Base-by-base conservation (phyloP, 129 eudicot genomes). In the Oenanthe sinensis region DNA sequence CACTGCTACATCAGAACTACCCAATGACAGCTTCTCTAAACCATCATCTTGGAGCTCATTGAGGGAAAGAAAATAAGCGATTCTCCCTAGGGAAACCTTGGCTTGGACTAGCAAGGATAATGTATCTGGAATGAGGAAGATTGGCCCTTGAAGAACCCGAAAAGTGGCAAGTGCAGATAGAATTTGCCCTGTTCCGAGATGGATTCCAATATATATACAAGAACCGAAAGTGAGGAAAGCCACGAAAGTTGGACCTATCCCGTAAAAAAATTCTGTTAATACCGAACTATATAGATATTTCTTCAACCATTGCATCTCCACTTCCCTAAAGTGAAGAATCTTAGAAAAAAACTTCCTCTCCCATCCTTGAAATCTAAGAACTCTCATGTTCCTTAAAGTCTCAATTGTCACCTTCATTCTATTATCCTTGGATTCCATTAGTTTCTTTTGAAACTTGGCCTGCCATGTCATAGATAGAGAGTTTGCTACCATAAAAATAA, bases 381-480 rank as follows among this genome's bases (percentile, higher is more conserved):
- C 89, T 80, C 98, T 87, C 97, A 91, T 95, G 80, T 91, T 95
- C 79, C 87, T 90, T 87, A 95, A 87, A 50, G 90, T 87, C 77
- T 95, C 98, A 4, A 96, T 90, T 9, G 94, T 95, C 17, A 92
- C 84, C 83, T 91, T 92, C 97, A 95, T 95, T 83, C 98, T 81
- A 75, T 74, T 76, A 76, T 95, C 98, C 77, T 92, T 95, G 1
- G 90, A 88, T 78, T 87, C 85, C 98, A 95, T 95, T 40, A 95
- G 78, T 33, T 79, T 82, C 1, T 83, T 93, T 82, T 95, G 97
- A 83, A 83, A 86, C 36, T 83, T 90, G 84, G 90, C 92, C 52
- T 87, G 90, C 76, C 79, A 69, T 42, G 65, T 87, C 40, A 92
- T 91, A 0, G 91, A 71, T 16, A 97, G 97, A 69, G 83, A 36